Evolutionary conservation across 2,329 filamentous ascomycete species (phyloP), one percentile per base, ranked within the genome.

Genomic region (Calycina herbarum): DNA sequence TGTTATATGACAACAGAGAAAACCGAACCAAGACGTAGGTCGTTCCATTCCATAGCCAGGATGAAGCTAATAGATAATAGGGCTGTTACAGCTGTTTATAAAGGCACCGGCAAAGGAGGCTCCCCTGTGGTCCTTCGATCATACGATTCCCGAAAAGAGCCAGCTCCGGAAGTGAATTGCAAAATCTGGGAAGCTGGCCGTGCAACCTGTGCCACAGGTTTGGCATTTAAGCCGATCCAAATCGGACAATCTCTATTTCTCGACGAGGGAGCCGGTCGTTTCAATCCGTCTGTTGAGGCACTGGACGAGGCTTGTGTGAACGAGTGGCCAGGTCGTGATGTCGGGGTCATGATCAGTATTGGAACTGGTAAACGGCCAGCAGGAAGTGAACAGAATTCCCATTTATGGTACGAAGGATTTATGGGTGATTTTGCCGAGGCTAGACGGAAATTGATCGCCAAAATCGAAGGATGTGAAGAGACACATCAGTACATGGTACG

Each of bases 181-280:
- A 96, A 90, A 57, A 95, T 99, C 65, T 99, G 95, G 95, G 90
- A 99, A 79, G 95, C 95, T 4, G 95, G 95, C 11, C 88, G 95
- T 67, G 95, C 95, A n/a, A 99, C 95, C 0, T 92, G 86, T 62
- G 92, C 95, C 0, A 95, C 94, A 0, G 93, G 92, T 0, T 82
- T 97, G 56, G 95, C 95, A 0, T 99, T 99, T 80, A 99, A 99
- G 77, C 93, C 94, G 0, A 93, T 99, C 60, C 90, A 91, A 70
- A 92, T 99, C 48, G 95, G 95, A 3, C 94, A 98, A 77, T 94
- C 93, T 0, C 84, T 93, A 10, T 99, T 99, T 75, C 90, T 97
- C 67, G 95, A 99, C 72, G 94, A 98, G 76, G 95, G 95, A 0
- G 84, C 86, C 1, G 95, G 95, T 4, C 93, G 90, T 68, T 99